Percentiles rank a stretch among this genome's conserved stretches.
Evolutionary conservation across 345 rosid species (phyloP).

Genomic region (Dimocarpus longan): DNA sequence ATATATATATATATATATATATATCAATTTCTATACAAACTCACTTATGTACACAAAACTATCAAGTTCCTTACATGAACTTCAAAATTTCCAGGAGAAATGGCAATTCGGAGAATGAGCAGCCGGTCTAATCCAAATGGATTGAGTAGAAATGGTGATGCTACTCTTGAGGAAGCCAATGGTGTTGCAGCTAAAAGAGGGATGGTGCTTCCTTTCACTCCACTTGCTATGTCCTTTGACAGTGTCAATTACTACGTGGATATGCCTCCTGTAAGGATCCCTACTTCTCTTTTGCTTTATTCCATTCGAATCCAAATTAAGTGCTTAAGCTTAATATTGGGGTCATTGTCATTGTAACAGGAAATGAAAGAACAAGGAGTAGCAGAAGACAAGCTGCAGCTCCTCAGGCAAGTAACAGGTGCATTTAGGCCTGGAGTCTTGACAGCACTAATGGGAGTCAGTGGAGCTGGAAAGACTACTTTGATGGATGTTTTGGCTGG

Average conservation of each 20-base stretch:
- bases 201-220: conserved; percentile 82
- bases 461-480: conserved; percentile 98
- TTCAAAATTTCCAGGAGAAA: conserved; percentile 24
- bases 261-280: conserved; percentile 71
- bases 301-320: neutral
- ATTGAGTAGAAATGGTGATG: conserved; percentile 33
- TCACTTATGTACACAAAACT: neutral
- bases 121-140: conserved; percentile 27
- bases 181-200: conserved; percentile 60
- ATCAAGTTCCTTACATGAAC: conserved; percentile 11
- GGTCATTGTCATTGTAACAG: conserved; percentile 36
- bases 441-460: conserved; percentile 94
- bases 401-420: conserved; percentile 74
- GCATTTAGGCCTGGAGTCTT: conserved; percentile 91
- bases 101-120: conserved; percentile 30
- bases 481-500: conserved; percentile 98
- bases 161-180: conserved; percentile 35
- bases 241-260: conserved; percentile 67
- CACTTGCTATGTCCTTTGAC: conserved; percentile 77
- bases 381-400: conserved; percentile 64
- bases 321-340: neutral
- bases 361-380: conserved; percentile 91
- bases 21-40: neutral
- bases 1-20: no score
- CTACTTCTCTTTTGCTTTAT: neutral